Base-by-base conservation (phyloP, 495 filamentous ascomycete genomes). In the Penicillium parvum region DNA sequence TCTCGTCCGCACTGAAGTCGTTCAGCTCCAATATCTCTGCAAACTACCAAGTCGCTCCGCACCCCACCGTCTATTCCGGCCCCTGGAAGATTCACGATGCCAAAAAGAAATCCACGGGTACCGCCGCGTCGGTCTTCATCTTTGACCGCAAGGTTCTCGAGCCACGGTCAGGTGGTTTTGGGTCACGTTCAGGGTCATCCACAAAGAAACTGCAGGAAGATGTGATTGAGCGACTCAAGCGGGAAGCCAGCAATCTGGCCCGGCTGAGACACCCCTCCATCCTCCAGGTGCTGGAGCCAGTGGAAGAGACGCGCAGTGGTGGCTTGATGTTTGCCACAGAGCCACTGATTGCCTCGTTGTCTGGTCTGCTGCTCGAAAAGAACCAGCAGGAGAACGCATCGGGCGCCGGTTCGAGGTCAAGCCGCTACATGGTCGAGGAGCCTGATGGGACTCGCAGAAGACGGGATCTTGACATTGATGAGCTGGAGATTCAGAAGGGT, bases 51-150 rank as follows among this genome's bases (percentile, higher is more conserved):
- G 72, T 96, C 37, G 78, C 86, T 6, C 71, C 81, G 14, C 74
- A 77, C 38, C 77, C 85, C 15, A 77, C 76, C 8, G 78, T 87
- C 14, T 77, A 78, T 22, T 85, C 90, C 16, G 92, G 92, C 15
- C 87, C 90, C 17, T 98, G 92, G 92, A 95, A 89, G 70, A 90
- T 98, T 63, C 89, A 88, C 71, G 87, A 94, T 69, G 94, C 86
- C 32, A 96, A 94, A 74, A 95, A 95, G 65, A 96, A 96, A 63
- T 85, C 84, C 9, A 92, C 89, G 0, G 84, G 82, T 23, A 95
- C 91, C 50, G 64, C 83, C 10, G 90, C 83, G 15, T 97, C 92
- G 7, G 82, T 97, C 45, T 98, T 97, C 57, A 82, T 96, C 47
- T 96, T 98, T 61, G 94, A 97, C 37, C 81, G 78, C 52, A 95